Base-by-base conservation (phyloP, 1,284 basidiomycete species). In the Cryptococcus wingfieldii region DNA sequence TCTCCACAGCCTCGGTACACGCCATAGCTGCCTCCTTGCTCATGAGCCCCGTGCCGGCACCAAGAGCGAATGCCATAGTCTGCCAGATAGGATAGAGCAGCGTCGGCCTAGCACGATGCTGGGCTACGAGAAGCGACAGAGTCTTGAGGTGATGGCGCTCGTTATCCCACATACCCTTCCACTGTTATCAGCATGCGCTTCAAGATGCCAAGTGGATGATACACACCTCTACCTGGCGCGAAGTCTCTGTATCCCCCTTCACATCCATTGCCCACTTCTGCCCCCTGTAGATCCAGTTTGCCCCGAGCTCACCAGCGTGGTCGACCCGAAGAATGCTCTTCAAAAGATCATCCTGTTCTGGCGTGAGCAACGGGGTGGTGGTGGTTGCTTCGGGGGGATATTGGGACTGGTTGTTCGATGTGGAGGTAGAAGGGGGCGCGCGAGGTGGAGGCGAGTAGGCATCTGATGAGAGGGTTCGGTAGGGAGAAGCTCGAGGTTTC, bases 1-100 rank as follows among this genome's bases (percentile, higher is more conserved):
- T 97, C 77, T 98, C 94, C 5, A 98, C 93, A 0, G 94, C 94
- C 75, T 98, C 94, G 0, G 94, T 98, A 67, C 93, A 97, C 2
- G 94, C 94, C 94, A 98, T 98, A 1, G 94, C 93, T 7, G 92
- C 91, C 64, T 97, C 86, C 67, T 86, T 88, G 16, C 94, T 89
- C 83, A 97, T 82, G 18, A 95, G 74, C 1, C 91, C 94, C 0
- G 94, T 96, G 0, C 80, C 82, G 2, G 86, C 86, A 5, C 94
- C 94, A 5, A 98, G 78, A 1, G 87, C 86, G 70, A 88, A 91
- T 1, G 93, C 93, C 49, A 87, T 88, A 2, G 83, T 82, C 66
- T 90, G 89, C 69, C 94, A 95, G 1, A 92, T 79, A 16, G 90
- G 89, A 55, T 86, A 85, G 31, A 98, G 80, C 1, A 86, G 64